Evolutionary conservation across 805 yeast species (phyloP).

Genomic region (Diddensiella transvaalensis): DNA sequence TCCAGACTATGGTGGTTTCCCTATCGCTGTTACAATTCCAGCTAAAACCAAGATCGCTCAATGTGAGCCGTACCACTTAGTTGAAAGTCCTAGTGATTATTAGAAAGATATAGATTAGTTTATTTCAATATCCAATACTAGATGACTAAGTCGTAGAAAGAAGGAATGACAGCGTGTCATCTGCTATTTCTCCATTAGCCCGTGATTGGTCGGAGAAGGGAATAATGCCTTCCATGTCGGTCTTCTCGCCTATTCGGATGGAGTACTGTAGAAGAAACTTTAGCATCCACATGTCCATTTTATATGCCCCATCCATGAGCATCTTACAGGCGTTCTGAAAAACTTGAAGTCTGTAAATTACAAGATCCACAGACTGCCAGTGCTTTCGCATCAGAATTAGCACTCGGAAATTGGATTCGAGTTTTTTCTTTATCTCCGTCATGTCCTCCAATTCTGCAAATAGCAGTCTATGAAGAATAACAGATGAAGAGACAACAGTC

Average conservation of each 20-base stretch:
- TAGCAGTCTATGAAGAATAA: slow-evolving; percentile 6
- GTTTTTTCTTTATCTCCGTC: not conserved
- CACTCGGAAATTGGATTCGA: slow-evolving; percentile 7
- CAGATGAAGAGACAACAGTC: slow-evolving; percentile 11
- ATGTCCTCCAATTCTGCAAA: slow-evolving; percentile 4
- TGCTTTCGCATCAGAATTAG: slow-evolving; percentile 4
- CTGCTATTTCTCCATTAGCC: not conserved
- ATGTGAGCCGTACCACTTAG: not conserved
- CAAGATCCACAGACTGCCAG: slow-evolving; percentile 5
- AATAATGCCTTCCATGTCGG: slow-evolving; percentile 5
- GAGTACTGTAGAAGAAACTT: slow-evolving; percentile 12
- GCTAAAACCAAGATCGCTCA: slow-evolving; percentile 15
- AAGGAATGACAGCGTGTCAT: not conserved
- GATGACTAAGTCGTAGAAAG: not conserved
- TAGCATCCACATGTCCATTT: slow-evolving; percentile 10
- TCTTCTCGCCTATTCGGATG: slow-evolving; percentile 7
- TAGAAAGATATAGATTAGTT: not conserved
- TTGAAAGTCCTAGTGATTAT: not conserved
- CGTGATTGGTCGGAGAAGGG: not conserved
- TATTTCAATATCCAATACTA: no score
- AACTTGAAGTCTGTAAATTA: slow-evolving; percentile 9
- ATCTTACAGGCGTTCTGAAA: slow-evolving; percentile 13
- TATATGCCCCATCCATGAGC: slow-evolving; percentile 9
- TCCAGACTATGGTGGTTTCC: slow-evolving; percentile 17
- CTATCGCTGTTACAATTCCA: slow-evolving; percentile 15